Evolutionary conservation across 768 basidiomycete genomes (phyloP).

Genomic region (Termitomyces sp.): DNA sequence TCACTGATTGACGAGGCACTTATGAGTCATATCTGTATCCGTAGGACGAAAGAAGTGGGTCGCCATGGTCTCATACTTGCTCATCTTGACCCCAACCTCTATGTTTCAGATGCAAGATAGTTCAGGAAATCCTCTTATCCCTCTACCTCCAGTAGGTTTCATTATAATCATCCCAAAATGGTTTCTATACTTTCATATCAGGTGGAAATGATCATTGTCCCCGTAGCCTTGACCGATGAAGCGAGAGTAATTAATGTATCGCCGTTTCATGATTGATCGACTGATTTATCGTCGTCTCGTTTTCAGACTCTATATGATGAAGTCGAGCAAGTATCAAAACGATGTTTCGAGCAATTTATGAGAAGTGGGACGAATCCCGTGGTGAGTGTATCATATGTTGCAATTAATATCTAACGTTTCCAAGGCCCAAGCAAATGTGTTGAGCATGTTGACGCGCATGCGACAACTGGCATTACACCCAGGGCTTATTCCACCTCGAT

Average conservation of each 20-base stretch:
- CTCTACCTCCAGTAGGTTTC: conserved; percentile 58
- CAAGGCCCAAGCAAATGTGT: conserved; percentile 62
- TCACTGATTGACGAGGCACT: conserved; percentile 41
- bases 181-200: conserved; percentile 17
- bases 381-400: conserved; percentile 22
- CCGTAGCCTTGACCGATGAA: conserved; percentile 57
- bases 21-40: conserved; percentile 74
- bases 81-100: background rate
- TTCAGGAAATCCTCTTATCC: conserved; percentile 64
- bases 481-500: conserved; percentile 63
- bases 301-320: conserved; percentile 51
- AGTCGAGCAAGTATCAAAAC: conserved; percentile 56
- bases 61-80: background rate
- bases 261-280: background rate
- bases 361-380: conserved; percentile 33
- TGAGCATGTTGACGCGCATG: conserved; percentile 82
- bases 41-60: conserved; percentile 74
- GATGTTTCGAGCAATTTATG: conserved; percentile 56
- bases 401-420: background rate
- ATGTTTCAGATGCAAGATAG: conserved; percentile 72
- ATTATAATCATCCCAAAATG: background rate
- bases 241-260: conserved; percentile 47
- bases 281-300: conserved; percentile 19
- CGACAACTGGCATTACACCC: conserved; percentile 81
- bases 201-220: conserved; percentile 76